Base-by-base conservation (phyloP, 2,329 filamentous ascomycete genomes). In the Aureobasidium pullulans region DNA sequence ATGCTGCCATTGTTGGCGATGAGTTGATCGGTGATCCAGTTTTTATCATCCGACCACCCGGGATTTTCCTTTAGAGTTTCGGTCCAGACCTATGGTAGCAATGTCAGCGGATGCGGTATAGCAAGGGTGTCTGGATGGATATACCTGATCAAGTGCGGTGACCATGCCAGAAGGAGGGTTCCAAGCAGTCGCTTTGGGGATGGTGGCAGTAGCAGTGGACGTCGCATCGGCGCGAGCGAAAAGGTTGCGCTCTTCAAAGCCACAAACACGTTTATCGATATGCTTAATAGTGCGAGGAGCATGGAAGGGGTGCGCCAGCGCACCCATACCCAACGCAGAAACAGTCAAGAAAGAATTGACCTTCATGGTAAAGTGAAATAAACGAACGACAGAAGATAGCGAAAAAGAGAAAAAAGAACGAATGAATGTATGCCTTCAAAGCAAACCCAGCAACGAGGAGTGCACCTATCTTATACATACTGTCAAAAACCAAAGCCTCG, bases 1-100 rank as follows among this genome's bases (percentile, higher is more conserved):
- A 75, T 66, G 62, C 66, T 70, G 64, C 75, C 68, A 54, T 70
- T 66, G 59, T 44, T 63, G 28, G 61, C 67, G 11, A 70, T 64
- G 60, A 70, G 62, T 54, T 68, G 66, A 61, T 71, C 69, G 57
- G 66, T 71, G 39, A 67, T 66, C 50, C 66, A 70, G 64, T 70
- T 70, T 62, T 66, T 68, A 64, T 70, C 70, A 56, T 60, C 62
- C 68, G 62, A 19, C 50, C 57, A 23, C 4, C 23, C 7, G 15
- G 46, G 36, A n/a, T 42, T 47, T 8, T 47, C 50, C 15, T 52
- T 40, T 29, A 32, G 28, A 11, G 57, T 52, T 28, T 52, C 32
- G 40, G 52, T 52, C 57, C 46, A 59, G 28, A 44, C 42, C 42
- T 44, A 23, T 11, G 11, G 11, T 16, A 42, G 39, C 39, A 42